Percentiles rank a stretch among this genome's conserved stretches.
Conservation (phyloP, 352 stramenopile genomes). For the Peronosclerospora sorghi region DNA sequence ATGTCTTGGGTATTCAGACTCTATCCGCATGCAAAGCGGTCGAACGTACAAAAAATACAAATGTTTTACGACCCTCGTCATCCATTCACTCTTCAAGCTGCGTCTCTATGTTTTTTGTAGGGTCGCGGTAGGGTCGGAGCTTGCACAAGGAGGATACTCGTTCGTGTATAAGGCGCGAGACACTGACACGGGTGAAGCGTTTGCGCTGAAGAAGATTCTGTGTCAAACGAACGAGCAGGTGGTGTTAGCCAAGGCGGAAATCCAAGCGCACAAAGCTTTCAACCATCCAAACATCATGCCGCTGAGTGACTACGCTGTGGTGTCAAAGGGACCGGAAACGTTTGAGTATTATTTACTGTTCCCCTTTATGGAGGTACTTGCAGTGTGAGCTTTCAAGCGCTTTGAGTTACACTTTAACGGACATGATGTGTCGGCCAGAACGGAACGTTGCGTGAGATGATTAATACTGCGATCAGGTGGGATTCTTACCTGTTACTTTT, state of each 20-base stretch:
- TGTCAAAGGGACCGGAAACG: slow-evolving; percentile 27
- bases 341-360: slow-evolving; percentile 83
- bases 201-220: slow-evolving; percentile 85
- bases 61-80: too few species aligned
- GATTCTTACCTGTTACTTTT: background rate
- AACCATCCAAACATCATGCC: slow-evolving; percentile 78
- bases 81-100: background rate
- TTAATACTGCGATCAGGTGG: slow-evolving; percentile 55
- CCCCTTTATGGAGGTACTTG: slow-evolving; percentile 63
- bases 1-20: slow-evolving; percentile 63
- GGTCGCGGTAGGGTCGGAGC: slow-evolving; percentile 42
- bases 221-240: slow-evolving; percentile 80
- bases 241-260: slow-evolving; percentile 70
- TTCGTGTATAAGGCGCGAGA: slow-evolving; percentile 77
- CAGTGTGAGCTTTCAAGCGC: background rate
- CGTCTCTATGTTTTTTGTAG: slow-evolving; percentile 13
- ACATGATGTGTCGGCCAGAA: slow-evolving; percentile 27
- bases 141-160: slow-evolving; percentile 82
- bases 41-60: slow-evolving; percentile 60
- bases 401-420: background rate
- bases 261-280: slow-evolving; percentile 66
- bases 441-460: slow-evolving; percentile 76
- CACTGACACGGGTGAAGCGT: slow-evolving; percentile 54
- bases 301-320: slow-evolving; percentile 60
- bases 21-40: slow-evolving; percentile 60